Evolutionary conservation across 176 grass and related monocot genomes (phyloP).

Genomic region (Cocos nucifera): DNA sequence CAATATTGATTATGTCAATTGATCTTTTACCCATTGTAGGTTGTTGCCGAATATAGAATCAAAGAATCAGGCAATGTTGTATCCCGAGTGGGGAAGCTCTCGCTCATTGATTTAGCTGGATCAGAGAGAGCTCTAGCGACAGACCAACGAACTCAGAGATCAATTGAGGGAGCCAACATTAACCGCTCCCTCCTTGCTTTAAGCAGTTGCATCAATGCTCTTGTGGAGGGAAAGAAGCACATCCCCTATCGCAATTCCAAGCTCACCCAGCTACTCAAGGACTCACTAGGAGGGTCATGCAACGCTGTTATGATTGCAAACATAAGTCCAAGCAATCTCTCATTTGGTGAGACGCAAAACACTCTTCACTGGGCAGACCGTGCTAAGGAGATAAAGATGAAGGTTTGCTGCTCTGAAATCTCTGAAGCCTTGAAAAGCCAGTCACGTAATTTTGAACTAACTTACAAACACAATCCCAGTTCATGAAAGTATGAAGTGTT

Average conservation of each 20-base stretch:
- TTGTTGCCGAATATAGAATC: slow-evolving; percentile 70
- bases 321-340: slow-evolving; percentile 57
- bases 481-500: too few species aligned
- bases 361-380: slow-evolving; percentile 99
- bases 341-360: slow-evolving; percentile 90
- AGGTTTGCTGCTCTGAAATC: slow-evolving; percentile 36
- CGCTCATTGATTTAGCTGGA: slow-evolving; percentile 89
- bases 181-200: slow-evolving; percentile 90
- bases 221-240: slow-evolving; percentile 96
- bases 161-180: slow-evolving; percentile 90
- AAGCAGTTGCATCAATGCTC: slow-evolving; percentile 82
- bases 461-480: too few species aligned
- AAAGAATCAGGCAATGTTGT: slow-evolving; percentile 40
- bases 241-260: slow-evolving; percentile 96
- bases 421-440: not conserved
- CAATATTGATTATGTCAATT: slow-evolving; percentile 13
- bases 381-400: slow-evolving; percentile 94
- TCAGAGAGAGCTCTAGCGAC: slow-evolving; percentile 95
- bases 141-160: slow-evolving; percentile 68
- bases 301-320: slow-evolving; percentile 99
- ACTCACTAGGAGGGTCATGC: slow-evolving; percentile 81
- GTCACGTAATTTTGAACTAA: too few species aligned
- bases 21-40: slow-evolving; percentile 30
- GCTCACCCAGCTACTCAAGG: slow-evolving; percentile 91
- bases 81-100: slow-evolving; percentile 68